phyloP scores from a whole-genome alignment of 768 basidiomycete genomes.

The Phylloporus scabripes region DNA sequence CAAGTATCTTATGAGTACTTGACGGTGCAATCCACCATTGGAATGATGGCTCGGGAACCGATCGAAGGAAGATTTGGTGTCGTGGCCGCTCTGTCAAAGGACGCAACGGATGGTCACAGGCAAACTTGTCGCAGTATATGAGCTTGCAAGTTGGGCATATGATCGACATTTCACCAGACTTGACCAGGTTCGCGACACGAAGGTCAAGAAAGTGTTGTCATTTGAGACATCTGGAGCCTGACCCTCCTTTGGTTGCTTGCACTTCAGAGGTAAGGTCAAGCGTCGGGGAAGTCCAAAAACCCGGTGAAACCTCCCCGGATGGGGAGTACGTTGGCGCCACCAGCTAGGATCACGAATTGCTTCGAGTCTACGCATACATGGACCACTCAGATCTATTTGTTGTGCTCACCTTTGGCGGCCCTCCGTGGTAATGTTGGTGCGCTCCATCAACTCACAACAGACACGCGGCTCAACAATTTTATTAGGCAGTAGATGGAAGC shows the following conservation, averaged over 20 bases:
- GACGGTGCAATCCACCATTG: no score
- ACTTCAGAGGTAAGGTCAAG: neutral
- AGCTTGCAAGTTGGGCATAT: neutral
- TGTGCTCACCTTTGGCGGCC: no score
- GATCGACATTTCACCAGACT: slow-evolving; percentile 1
- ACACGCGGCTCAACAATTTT: neutral
- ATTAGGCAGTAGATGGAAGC: no score
- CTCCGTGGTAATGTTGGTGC: no score
- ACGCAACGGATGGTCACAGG: neutral
- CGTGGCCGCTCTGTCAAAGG: neutral
- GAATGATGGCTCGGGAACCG: neutral
- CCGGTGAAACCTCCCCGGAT: slow-evolving; percentile 4
- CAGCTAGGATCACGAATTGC: neutral
- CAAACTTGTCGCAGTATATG: neutral
- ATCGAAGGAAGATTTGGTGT: neutral
- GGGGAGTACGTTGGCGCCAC: neutral
- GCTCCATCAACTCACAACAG: neutral
- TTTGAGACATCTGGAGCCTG: neutral
- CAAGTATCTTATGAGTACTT: neutral
- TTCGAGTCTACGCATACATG: slow-evolving; percentile 10
- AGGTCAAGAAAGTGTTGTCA: neutral
- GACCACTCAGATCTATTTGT: neutral
- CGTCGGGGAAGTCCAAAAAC: neutral
- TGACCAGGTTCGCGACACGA: slow-evolving; percentile 3
- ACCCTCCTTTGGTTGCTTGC: neutral